Percentiles rank a stretch among this genome's conserved stretches.
Evolutionary conservation across 2,329 filamentous ascomycete species (phyloP).

Genomic region (Stagonosporopsis rhizophila): DNA sequence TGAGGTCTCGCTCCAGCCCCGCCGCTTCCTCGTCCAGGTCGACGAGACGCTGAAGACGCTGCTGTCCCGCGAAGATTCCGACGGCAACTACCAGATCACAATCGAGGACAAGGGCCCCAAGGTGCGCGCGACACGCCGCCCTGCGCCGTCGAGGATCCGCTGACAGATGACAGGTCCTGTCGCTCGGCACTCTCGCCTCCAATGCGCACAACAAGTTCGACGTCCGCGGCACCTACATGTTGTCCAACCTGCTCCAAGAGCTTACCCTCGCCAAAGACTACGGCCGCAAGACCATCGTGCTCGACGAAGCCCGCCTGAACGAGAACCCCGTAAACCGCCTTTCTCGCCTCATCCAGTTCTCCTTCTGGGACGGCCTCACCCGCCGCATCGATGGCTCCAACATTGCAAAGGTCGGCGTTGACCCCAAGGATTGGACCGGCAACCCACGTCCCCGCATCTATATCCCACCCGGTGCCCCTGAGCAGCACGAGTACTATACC

Average conservation of each 20-base stretch:
- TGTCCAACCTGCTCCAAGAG: constrained; percentile 95
- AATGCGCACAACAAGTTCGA: constrained; percentile 88
- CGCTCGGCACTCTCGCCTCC: constrained; percentile 83
- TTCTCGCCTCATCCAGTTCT: constrained; percentile 82
- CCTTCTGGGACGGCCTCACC: constrained; percentile 93
- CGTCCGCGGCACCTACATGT: constrained; percentile 93
- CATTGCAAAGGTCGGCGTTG: constrained; percentile 83
- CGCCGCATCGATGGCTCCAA: constrained; percentile 87
- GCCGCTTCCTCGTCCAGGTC: constrained; percentile 86
- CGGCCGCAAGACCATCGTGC: constrained; percentile 84
- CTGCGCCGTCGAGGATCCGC: constrained; percentile 5
- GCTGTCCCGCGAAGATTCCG: constrained; percentile 86
- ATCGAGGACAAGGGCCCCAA: constrained; percentile 96
- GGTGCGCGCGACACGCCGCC: constrained; percentile 54
- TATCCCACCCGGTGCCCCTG: constrained; percentile 80
- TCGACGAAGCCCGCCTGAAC: constrained; percentile 89
- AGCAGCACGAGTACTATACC: constrained; percentile 89
- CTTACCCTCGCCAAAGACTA: constrained; percentile 91
- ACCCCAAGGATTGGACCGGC: constrained; percentile 94
- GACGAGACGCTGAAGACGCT: constrained; percentile 81
- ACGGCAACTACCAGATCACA: constrained; percentile 95
- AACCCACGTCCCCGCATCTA: constrained; percentile 93
- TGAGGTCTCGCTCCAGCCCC: constrained; percentile 71
- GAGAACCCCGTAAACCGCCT: constrained; percentile 94
- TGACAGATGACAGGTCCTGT: constrained; percentile 68